Evolutionary conservation across 2,329 filamentous ascomycete species (phyloP), one percentile per base, ranked within the genome.

Genomic region (Magnaporthiopsis rhizophila): DNA sequence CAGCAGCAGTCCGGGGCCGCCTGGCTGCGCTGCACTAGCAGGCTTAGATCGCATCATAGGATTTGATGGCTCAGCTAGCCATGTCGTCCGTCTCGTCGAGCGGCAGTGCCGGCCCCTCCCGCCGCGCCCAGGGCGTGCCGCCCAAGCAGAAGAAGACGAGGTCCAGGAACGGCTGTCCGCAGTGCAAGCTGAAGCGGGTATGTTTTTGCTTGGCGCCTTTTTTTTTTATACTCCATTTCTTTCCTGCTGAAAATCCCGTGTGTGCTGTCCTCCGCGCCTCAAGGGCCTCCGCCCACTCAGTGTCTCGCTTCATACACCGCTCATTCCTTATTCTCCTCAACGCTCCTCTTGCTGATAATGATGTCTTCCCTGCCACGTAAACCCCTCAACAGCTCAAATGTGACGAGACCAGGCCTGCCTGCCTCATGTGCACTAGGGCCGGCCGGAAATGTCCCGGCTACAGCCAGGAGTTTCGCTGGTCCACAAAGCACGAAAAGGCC

Each of bases 401-500:
- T 64, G 73, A 74, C 65, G 73, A 74, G 68, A 69, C 70, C 1
- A 62, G 66, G 56, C 73, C 73, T 1, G 66, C 67, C 30, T 74
- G 73, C 58, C 68, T 66, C 24, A 72, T 71, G 65, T 74, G 73
- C 66, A 32, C 69, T n/a, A 70, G 69, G 24, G 69, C 71, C n/a
- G 70, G 69, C 9, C 69, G 72, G 28, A 66, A 68, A 28, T 74
- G 73, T 50, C 71, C 71, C 15, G 73, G 73, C 0, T 74, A 74
- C 63, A 68, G 67, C 15, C 70, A 73, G 28, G 72, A 73, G 26
- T 72, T 78, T 59, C 75, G 74, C 53, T 79, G 77, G 77, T 78
- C 77, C 0, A 78, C 76, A 66, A 79, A 78, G 59, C 75, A 79
- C 64, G 76, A 78, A 69, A 72, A 67, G 63, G 64, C 21, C 59